A percentile compares a stretch with the other conserved stretches of the same genome.
Evolutionary conservation across 257 asterid genomes (phyloP).

Genomic region (Nicotiana attenuata): DNA sequence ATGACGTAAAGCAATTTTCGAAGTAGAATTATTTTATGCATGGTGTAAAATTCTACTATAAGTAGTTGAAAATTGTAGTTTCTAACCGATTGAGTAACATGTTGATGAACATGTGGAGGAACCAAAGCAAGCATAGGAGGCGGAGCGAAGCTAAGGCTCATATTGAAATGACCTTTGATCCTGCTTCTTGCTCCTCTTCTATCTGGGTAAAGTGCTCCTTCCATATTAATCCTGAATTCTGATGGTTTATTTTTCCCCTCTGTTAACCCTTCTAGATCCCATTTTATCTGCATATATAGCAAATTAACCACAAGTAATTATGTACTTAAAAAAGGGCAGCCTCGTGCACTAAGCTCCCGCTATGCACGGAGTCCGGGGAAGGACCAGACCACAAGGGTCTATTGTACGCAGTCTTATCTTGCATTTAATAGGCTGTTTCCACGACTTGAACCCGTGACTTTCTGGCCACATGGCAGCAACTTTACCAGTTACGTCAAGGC

Average conservation of each 20-base stretch:
- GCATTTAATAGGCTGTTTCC: too few species aligned
- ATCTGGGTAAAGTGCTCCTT: conserved; percentile 1
- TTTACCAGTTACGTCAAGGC: too few species aligned
- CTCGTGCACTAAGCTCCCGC: too few species aligned
- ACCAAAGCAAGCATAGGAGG: conserved; percentile 1
- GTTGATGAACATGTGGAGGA: not conserved
- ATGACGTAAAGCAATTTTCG: too few species aligned
- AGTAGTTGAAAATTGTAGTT: not conserved
- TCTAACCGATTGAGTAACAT: not conserved
- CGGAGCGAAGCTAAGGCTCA: not conserved
- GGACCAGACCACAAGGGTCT: too few species aligned
- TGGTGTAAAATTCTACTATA: too few species aligned
- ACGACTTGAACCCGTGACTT: too few species aligned
- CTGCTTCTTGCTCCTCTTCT: not conserved
- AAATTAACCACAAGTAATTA: not conserved
- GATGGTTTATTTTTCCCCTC: not conserved
- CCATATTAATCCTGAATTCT: not conserved
- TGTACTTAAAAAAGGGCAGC: too few species aligned
- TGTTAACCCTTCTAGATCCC: conserved; percentile 5
- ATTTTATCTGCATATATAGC: not conserved
- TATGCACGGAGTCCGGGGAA: too few species aligned
- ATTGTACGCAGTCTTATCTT: too few species aligned
- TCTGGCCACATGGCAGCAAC: too few species aligned
- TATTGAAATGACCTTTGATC: not conserved
- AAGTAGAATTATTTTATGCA: too few species aligned